Evolutionary conservation across 2,329 filamentous ascomycete genomes (phyloP), one percentile per base, ranked within the genome.

Genomic region (Sporothrix euskadiensis): DNA sequence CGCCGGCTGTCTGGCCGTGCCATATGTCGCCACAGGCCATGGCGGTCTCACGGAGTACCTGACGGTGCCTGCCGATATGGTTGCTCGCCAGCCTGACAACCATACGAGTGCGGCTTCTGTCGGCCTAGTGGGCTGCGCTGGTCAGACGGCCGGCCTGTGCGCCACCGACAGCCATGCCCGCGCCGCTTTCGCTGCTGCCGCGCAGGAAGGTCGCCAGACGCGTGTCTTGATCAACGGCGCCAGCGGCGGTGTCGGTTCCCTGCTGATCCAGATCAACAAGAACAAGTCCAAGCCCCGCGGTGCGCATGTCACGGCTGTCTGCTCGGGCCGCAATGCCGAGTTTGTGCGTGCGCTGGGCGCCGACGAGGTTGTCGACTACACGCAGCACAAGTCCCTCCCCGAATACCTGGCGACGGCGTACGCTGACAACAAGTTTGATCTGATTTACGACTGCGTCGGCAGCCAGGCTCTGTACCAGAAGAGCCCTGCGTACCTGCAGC

Each of bases 391-490:
- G 0, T 75, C 80, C 4, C 77, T 88, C 1, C 75, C 83, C 0
- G 75, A 77, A 0, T 75, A 82, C 44, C 78, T 87, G 9, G 77
- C 78, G 0, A 71, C 77, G 8, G 69, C 76, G 61, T 85, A 81
- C 76, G 77, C 75, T n/a, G 3, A 49, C 59, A 44, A 75, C n/a
- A 74, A 80, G 0, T 82, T 84, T 61, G 81, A 87, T 76, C 77
- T 83, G 59, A 83, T 88, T 70, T 81, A 87, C 61, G 87, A 88
- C 76, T 84, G 83, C 61, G 81, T 85, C 4, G 86, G 87, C 14
- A 82, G 82, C 30, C 84, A 87, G 63, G 77, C 83, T 1, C 79
- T 88, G 26, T 88, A 84, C 76, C 73, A 76, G 9, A 74, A 83
- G 26, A 83, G 80, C 8, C 76, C 82, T 0, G 52, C 71, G 4